Conservation (phyloP, 768 basidiomycete genomes). For the Multifurca ochricompacta region DNA sequence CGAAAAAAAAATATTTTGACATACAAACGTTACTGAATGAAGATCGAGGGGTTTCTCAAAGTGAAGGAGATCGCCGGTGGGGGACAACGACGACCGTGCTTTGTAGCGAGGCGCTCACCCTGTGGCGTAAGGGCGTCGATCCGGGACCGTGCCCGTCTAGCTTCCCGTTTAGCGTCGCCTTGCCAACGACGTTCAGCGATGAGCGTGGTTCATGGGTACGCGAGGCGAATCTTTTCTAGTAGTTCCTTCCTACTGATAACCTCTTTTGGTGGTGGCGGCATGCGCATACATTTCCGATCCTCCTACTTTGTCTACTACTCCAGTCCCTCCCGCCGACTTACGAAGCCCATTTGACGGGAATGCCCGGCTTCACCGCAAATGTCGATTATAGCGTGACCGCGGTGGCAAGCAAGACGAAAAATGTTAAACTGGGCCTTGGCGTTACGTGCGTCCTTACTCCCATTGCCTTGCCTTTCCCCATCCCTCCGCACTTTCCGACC, state of each 20-base stretch:
- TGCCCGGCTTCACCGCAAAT: conserved; percentile 64
- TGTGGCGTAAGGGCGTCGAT: conserved; percentile 51
- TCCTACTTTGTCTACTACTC: not conserved
- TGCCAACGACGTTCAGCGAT: conserved; percentile 53
- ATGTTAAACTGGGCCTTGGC: conserved; percentile 44
- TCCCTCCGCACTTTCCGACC: not conserved
- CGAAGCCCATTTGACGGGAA: conserved; percentile 55
- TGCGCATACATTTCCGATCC: conserved; percentile 6
- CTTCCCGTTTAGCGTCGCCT: conserved; percentile 44
- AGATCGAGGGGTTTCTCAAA: conserved; percentile 27
- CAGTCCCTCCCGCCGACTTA: conserved; percentile 68
- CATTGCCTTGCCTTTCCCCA: not conserved
- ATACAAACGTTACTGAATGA: too few relatives aligned
- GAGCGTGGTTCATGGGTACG: conserved; percentile 54
- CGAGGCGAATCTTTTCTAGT: too few relatives aligned
- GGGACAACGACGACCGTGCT: conserved; percentile 47
- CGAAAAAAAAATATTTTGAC: not conserved
- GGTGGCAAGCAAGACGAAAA: conserved; percentile 46
- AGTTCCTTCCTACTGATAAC: not conserved
- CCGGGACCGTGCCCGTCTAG: conserved; percentile 40
- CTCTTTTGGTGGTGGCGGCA: too few relatives aligned
- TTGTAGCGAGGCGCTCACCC: conserved; percentile 41
- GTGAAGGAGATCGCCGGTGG: conserved; percentile 34
- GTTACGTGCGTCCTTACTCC: conserved; percentile 37
- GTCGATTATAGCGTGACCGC: conserved; percentile 57